phyloP scores from a whole-genome alignment of 768 basidiomycete species.

The Fomitopsis pulvina region DNA sequence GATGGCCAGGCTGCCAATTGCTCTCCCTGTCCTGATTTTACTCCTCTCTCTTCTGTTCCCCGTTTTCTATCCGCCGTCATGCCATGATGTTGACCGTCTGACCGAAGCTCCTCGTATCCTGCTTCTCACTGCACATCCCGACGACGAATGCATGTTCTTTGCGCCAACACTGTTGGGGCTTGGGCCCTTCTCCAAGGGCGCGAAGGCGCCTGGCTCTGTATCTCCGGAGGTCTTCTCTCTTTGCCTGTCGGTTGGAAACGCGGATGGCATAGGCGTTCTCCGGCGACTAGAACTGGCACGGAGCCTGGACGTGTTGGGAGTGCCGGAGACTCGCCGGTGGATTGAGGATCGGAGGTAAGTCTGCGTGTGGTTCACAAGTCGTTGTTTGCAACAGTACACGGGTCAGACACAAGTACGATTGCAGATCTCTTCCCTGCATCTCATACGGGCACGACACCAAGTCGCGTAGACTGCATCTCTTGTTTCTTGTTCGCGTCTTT shows the following conservation, averaged over 20 bases:
- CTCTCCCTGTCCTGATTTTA: neutral
- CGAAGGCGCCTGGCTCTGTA: neutral
- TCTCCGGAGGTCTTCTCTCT: constrained; percentile 36
- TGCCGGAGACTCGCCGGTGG: constrained; percentile 47
- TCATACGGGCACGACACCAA: too few relatives aligned
- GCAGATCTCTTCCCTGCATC: too few relatives aligned
- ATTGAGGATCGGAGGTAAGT: constrained; percentile 70
- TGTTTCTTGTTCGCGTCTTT: too few relatives aligned
- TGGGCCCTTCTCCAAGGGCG: constrained; percentile 38
- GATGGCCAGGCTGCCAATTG: too few relatives aligned
- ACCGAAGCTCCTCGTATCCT: constrained; percentile 30
- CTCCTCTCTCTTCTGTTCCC: neutral
- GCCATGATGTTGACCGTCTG: neutral
- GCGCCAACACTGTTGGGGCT: constrained; percentile 73
- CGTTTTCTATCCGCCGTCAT: neutral
- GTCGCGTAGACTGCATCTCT: too few relatives aligned
- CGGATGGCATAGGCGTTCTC: constrained; percentile 63
- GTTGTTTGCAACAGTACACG: too few relatives aligned
- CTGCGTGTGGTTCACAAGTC: neutral
- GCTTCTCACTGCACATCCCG: constrained; percentile 87
- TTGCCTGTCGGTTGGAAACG: constrained; percentile 76
- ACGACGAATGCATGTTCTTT: constrained; percentile 95
- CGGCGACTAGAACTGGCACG: constrained; percentile 51
- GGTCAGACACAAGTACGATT: neutral
- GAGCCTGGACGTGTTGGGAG: constrained; percentile 65